Evolutionary conservation across 2,329 filamentous ascomycete genomes (phyloP).

Genomic region (Alternaria panax): DNA sequence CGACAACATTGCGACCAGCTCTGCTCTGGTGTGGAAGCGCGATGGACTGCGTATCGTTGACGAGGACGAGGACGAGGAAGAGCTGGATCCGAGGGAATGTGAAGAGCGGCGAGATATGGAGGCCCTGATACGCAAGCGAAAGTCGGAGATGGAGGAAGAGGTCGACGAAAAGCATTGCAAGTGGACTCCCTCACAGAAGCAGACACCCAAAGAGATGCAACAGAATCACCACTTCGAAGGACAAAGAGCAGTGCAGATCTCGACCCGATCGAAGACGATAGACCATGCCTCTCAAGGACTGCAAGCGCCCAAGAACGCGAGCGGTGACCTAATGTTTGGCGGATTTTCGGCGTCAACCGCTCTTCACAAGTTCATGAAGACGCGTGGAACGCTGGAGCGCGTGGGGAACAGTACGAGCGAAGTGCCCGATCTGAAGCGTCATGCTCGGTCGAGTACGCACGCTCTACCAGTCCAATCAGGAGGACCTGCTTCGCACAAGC

Average conservation of each 20-base stretch:
- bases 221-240: constrained; percentile 6
- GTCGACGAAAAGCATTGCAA: constrained; percentile 3
- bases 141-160: constrained; percentile 31
- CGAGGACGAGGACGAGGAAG: constrained; percentile 49
- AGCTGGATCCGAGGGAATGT: constrained; percentile 27
- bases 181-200: not conserved
- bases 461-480: not conserved
- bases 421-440: not conserved
- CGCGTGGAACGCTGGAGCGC: constrained; percentile 48
- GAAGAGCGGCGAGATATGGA: constrained; percentile 42
- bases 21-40: constrained; percentile 57
- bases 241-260: not conserved
- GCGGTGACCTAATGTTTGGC: constrained; percentile 43
- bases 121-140: constrained; percentile 51
- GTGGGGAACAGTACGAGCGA: not conserved
- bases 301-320: not conserved
- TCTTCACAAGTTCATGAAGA: constrained; percentile 60
- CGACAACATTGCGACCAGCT: constrained; percentile 50
- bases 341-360: constrained; percentile 54
- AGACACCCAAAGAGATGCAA: not conserved
- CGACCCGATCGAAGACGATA: not conserved
- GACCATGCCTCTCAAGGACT: not conserved
- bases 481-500: not conserved
- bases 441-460: not conserved
- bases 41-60: constrained; percentile 57